Evolutionary conservation across 129 eudicot genomes (phyloP), one percentile per base, ranked within the genome.

Genomic region (Kitagawia praeruptora): DNA sequence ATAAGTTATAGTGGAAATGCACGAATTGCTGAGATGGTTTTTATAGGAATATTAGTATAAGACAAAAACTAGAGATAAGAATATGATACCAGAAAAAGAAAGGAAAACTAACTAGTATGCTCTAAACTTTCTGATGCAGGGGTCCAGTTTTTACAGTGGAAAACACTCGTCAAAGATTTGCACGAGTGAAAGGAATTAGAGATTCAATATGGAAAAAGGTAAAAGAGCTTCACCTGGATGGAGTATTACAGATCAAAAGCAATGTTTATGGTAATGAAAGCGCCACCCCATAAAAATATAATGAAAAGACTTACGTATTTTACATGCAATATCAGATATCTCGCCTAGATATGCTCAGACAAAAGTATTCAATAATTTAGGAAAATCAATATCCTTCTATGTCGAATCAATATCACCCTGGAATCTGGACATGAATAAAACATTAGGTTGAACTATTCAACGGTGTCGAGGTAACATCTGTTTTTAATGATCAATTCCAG

Each of bases 51-150:
- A 45, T 12, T 45, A 45, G 40, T 27, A 45, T 12, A 74, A 47
- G 77, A 45, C 77, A 46, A 42, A 73, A 74, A 28, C 48, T 45
- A 74, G 51, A 23, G 77, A 46, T 46, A 74, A 74, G 77, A 74
- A 46, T 74, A 74, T 45, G 77, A 74, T 23, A 47, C 51, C 77
- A 44, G 40, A 45, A 46, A 46, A 44, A 45, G 77, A 73, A 73
- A 71, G n/a, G 45, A 73, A 27, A 46, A 56, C 2, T 56, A 56
- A 56, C 66, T 45, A 41, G 1, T 21, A n/a, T 23, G 56, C 56
- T 23, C 15, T 74, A 74, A 21, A 74, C 21, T 45, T 41, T 39
- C 18, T 19, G 76, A 23, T 19, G 76, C 16, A 67, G 40, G 39
- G 73, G 73, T 67, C 73, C 73, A 67, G 39, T 5, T 67, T 28